Evolutionary conservation across 2,329 filamentous ascomycete species (phyloP).

Genomic region (Lachnellula hyalina): DNA sequence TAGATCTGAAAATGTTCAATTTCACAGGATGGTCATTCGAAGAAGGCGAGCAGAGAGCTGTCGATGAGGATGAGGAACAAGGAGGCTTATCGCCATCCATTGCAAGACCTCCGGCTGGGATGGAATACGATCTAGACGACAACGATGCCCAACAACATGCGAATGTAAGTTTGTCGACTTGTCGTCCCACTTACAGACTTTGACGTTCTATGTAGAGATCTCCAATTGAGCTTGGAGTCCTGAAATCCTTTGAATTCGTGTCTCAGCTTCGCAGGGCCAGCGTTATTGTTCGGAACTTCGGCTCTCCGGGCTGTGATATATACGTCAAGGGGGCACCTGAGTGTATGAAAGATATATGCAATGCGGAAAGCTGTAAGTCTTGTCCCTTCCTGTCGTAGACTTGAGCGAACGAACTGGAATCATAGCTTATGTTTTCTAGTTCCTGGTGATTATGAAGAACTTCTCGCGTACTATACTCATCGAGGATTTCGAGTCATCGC

Average conservation of each 20-base stretch:
- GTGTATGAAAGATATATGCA: constrained; percentile 91
- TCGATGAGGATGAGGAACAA: constrained; percentile 66
- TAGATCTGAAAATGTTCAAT: constrained; percentile 98
- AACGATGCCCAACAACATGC: constrained; percentile 31
- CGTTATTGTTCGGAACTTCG: constrained; percentile 85
- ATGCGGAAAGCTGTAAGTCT: constrained; percentile 66
- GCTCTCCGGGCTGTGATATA: constrained; percentile 75
- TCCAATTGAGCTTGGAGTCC: constrained; percentile 78
- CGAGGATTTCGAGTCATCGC: constrained; percentile 95
- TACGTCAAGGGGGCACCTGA: constrained; percentile 97
- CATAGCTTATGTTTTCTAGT: constrained; percentile 41
- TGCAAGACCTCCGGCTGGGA: constrained; percentile 67
- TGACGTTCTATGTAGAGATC: constrained; percentile 32
- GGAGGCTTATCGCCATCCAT: constrained; percentile 78
- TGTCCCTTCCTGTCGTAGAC: not conserved
- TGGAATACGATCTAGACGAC: constrained; percentile 53
- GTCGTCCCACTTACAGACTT: no score
- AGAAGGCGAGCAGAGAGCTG: constrained; percentile 69
- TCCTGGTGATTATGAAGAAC: constrained; percentile 82
- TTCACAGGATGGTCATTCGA: constrained; percentile 92
- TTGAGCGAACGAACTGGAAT: not conserved
- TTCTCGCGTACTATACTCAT: constrained; percentile 87
- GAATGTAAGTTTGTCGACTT: constrained; percentile 20
- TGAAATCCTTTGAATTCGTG: constrained; percentile 91
- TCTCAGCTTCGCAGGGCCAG: constrained; percentile 88